Evolutionary conservation across 1,139 yeast genomes (phyloP).

Genomic region (Taphrina flavorubra): DNA sequence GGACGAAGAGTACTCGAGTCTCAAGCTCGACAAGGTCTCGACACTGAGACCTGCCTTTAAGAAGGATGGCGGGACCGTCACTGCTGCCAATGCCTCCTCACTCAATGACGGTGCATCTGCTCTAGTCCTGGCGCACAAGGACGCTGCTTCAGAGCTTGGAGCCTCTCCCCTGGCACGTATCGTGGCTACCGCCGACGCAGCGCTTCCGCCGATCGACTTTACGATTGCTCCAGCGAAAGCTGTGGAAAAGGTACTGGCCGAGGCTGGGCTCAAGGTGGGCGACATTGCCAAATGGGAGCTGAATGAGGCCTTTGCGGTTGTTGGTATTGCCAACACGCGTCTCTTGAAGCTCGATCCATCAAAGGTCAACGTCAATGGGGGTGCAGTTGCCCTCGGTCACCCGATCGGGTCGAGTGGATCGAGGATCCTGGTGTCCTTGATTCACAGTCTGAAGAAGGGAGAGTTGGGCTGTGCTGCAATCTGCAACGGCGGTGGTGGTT

Average conservation of each 20-base stretch:
- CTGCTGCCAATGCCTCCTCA: slow-evolving; percentile 93
- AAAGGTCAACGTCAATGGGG: slow-evolving; percentile 88
- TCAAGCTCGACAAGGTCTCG: slow-evolving; percentile 74
- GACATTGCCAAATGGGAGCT: slow-evolving; percentile 75
- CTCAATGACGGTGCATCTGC: slow-evolving; percentile 97
- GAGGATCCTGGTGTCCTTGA: slow-evolving; percentile 80
- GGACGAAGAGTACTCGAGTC: slow-evolving; percentile 75
- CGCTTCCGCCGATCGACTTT: slow-evolving; percentile 86
- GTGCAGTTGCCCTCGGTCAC: slow-evolving; percentile 95
- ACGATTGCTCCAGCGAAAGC: slow-evolving; percentile 93
- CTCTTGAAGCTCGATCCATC: slow-evolving; percentile 65
- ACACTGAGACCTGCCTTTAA: slow-evolving; percentile 91
- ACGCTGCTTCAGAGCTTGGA: slow-evolving; percentile 69
- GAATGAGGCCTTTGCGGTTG: slow-evolving; percentile 93
- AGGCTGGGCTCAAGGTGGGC: slow-evolving; percentile 60
- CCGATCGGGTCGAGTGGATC: slow-evolving; percentile 97
- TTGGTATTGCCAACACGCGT: slow-evolving; percentile 81
- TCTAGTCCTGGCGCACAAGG: slow-evolving; percentile 76
- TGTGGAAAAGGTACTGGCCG: slow-evolving; percentile 76
- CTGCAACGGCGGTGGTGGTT: slow-evolving; percentile 99
- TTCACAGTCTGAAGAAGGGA: slow-evolving; percentile 77
- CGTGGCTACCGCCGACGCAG: slow-evolving; percentile 93
- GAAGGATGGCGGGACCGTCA: slow-evolving; percentile 70
- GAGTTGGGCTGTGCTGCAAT: slow-evolving; percentile 90
- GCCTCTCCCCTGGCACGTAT: slow-evolving; percentile 72